These are phyloP conservation scores for Leavenworthia alabamica DNA, from an alignment of 345 rosid species.

Conservation along the genomic window DNA sequence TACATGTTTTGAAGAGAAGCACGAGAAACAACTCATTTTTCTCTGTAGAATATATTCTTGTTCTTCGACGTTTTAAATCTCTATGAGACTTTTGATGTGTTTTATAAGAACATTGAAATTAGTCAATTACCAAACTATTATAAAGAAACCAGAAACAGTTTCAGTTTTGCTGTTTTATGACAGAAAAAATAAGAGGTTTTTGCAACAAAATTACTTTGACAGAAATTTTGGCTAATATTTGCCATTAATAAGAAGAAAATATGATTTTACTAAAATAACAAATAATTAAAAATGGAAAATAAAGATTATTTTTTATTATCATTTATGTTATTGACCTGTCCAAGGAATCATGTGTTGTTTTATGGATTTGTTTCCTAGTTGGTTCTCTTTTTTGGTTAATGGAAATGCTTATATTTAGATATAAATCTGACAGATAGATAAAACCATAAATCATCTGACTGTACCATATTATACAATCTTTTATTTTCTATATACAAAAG, in stretches of 20 bases:
- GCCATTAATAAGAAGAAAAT: background rate
- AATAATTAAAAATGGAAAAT: background rate
- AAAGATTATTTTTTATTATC: background rate
- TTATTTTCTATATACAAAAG: background rate
- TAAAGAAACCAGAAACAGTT: background rate
- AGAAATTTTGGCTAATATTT: slow-evolving; percentile 5
- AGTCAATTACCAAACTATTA: background rate
- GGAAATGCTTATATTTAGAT: background rate
- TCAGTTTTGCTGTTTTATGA: slow-evolving; percentile 3
- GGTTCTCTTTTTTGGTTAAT: background rate
- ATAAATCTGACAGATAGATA: background rate
- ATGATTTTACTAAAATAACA: background rate
- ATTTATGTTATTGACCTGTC: background rate
- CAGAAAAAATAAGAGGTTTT: background rate
- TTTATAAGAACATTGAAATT: slow-evolving; percentile 2
- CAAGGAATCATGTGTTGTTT: background rate
- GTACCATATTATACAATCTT: background rate
- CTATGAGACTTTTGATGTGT: background rate
- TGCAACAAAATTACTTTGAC: background rate
- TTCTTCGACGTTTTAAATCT: background rate
- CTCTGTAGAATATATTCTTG: background rate
- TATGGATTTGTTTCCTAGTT: background rate
- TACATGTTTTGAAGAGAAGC: slow-evolving; percentile 12
- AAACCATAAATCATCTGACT: background rate
- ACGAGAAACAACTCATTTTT: slow-evolving; percentile 25